Evolutionary conservation across 140 eudicot genomes (phyloP), one percentile per base, ranked within the genome.

Genomic region (Stevia rebaudiana): DNA sequence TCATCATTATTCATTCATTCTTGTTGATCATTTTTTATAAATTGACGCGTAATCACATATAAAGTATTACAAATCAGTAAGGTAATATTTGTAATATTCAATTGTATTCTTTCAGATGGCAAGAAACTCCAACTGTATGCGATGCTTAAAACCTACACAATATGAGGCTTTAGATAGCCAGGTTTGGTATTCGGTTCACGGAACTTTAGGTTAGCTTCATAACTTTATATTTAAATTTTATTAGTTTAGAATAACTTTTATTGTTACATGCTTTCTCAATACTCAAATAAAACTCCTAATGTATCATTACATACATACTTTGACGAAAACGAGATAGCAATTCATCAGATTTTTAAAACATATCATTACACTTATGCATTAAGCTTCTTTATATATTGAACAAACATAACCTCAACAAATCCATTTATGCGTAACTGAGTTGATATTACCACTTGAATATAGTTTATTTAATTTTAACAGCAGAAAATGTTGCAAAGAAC

Each of bases 161-260:
- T 71, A 63, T 53, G 76, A 71, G 70, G 42, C 65, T n/a, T 2
- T 66, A 1, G 80, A 68, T 40, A 56, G 68, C 69, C 74, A 73
- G 25, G 52, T 35, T 16, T 61, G 83, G 81, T 74, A 57, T 52
- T 37, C 22, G 11, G 68, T 59, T 37, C 67, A 68, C 54, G 78
- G 68, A 66, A 53, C 75, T 66, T n/a, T 68, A 70, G 83, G 87
- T 81, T 28, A 57, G 67, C 60, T 1, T 11, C 51, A 47, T 18
- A 65, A 22, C 12, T 11, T 17, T 21, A 9, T 41, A 21, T 40
- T 9, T 24, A 50, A 48, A 0, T 2, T 39, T 60, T 40, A 3
- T 24, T 11, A 16, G 4, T 15, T 47, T 33, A 0, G 47, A 44
- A 11, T 11, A 31, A 15, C 17, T 19, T 17, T 52, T 37, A 61